Conservation (phyloP, 805 yeast genomes). For the Zygoascus flipseniorum region DNA sequence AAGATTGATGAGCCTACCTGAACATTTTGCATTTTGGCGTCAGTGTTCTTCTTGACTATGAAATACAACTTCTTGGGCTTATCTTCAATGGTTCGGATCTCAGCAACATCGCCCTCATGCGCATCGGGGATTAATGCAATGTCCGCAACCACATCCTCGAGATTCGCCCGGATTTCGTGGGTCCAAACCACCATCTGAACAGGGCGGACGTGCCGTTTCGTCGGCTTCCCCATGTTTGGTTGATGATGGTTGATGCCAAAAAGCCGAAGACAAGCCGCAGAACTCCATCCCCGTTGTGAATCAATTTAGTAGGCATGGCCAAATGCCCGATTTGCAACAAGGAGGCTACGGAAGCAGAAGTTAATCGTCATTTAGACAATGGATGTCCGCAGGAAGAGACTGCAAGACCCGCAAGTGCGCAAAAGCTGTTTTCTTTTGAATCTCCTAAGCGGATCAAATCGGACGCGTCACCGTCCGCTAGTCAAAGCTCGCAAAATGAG, state of each 20-base stretch:
- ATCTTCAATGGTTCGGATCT: constrained; percentile 31
- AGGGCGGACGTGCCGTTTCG: not conserved
- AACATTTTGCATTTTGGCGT: constrained; percentile 16
- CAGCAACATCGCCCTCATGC: constrained; percentile 68
- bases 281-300: not conserved
- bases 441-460: not conserved
- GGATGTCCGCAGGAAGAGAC: constrained; percentile 24
- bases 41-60: constrained; percentile 14
- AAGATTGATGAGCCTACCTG: constrained; percentile 10
- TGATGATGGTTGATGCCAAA: not conserved
- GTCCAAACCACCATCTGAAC: constrained; percentile 30
- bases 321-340: constrained; percentile 27
- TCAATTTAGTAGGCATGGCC: constrained; percentile 7
- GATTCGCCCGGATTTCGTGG: constrained; percentile 58
- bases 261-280: not conserved
- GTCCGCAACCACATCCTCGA: constrained; percentile 57
- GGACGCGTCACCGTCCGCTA: not conserved
- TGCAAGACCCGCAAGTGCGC: not conserved
- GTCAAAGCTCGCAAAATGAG: not conserved
- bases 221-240: not conserved
- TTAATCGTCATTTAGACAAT: constrained; percentile 27
- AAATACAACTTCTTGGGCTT: constrained; percentile 23
- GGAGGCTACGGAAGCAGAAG: constrained; percentile 22
- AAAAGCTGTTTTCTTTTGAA: not conserved
- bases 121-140: constrained; percentile 45